Evolutionary conservation across 805 yeast genomes (phyloP).

Genomic region (Wickerhamomyces chambardii): DNA sequence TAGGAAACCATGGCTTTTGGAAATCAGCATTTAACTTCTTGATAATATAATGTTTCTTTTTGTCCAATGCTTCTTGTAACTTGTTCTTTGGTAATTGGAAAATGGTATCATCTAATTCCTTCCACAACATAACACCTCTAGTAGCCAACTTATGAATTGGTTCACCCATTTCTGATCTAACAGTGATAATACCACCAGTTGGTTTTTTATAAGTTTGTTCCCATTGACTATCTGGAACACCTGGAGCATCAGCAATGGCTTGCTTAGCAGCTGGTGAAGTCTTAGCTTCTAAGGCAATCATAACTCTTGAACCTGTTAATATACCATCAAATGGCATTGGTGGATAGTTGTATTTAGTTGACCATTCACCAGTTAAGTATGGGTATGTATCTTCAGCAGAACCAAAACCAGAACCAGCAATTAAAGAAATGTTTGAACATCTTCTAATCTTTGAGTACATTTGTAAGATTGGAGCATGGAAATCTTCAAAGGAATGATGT

Average conservation of each 20-base stretch:
- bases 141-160: slow-evolving; percentile 99
- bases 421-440: slow-evolving; percentile 77
- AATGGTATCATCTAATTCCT: slow-evolving; percentile 90
- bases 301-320: slow-evolving; percentile 90
- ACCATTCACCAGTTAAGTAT: slow-evolving; percentile 96
- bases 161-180: slow-evolving; percentile 98
- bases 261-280: slow-evolving; percentile 91
- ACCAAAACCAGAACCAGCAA: slow-evolving; percentile 99
- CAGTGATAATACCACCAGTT: slow-evolving; percentile 96
- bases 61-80: slow-evolving; percentile 67
- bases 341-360: slow-evolving; percentile 79
- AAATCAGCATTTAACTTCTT: slow-evolving; percentile 82
- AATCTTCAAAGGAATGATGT: slow-evolving; percentile 98
- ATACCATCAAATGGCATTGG: slow-evolving; percentile 99
- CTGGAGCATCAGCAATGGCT: slow-evolving; percentile 84
- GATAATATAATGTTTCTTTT: slow-evolving; percentile 84
- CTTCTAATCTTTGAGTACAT: slow-evolving; percentile 94
- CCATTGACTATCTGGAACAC: slow-evolving; percentile 87
- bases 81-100: slow-evolving; percentile 88
- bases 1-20: slow-evolving; percentile 98
- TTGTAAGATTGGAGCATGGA: slow-evolving; percentile 95
- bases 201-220: slow-evolving; percentile 90
- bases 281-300: slow-evolving; percentile 94
- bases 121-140: slow-evolving; percentile 96
- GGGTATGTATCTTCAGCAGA: slow-evolving; percentile 96